Percentiles rank a stretch among this genome's conserved stretches.
Conservation (phyloP, 2,329 filamentous ascomycete species). For the Venturiaceae sp. region DNA sequence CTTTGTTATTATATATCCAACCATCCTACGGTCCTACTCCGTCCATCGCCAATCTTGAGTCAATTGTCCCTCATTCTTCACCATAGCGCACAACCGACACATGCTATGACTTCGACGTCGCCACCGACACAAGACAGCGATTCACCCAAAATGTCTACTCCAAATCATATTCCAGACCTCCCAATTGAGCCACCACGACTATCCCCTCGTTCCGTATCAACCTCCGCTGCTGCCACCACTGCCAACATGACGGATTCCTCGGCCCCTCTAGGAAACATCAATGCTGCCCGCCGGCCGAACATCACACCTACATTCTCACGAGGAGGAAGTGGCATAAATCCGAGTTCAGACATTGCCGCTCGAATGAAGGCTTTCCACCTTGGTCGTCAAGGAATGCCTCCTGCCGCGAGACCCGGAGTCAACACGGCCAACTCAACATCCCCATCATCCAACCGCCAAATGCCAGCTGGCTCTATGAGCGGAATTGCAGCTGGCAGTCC, state of each 20-base stretch:
- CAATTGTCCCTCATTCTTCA: background rate
- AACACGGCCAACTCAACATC: constrained; percentile 1
- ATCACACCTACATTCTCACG: constrained; percentile 30
- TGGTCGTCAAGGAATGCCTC: constrained; percentile 50
- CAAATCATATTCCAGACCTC: background rate
- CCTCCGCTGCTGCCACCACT: constrained; percentile 29
- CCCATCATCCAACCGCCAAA: background rate
- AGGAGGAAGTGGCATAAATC: constrained; percentile 39
- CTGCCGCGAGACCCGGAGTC: background rate
- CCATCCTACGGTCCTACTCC: background rate
- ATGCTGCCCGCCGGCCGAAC: constrained; percentile 49
- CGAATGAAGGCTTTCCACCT: constrained; percentile 62
- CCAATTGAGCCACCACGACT: constrained; percentile 33
- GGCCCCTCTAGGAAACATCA: constrained; percentile 71
- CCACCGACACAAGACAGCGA: background rate
- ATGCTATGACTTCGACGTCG: background rate
- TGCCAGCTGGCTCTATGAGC: background rate
- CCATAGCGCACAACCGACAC: background rate
- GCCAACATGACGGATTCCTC: constrained; percentile 67
- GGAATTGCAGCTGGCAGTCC: background rate
- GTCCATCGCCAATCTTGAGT: background rate
- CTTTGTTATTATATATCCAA: too few relatives aligned
- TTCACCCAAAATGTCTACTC: background rate
- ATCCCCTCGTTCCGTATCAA: constrained; percentile 48
- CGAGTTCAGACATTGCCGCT: constrained; percentile 50